These are phyloP conservation scores for Ophiocordyceps polyrhachis-furcata DNA, from an alignment of 2,329 filamentous ascomycete species.

Conservation along the genomic window DNA sequence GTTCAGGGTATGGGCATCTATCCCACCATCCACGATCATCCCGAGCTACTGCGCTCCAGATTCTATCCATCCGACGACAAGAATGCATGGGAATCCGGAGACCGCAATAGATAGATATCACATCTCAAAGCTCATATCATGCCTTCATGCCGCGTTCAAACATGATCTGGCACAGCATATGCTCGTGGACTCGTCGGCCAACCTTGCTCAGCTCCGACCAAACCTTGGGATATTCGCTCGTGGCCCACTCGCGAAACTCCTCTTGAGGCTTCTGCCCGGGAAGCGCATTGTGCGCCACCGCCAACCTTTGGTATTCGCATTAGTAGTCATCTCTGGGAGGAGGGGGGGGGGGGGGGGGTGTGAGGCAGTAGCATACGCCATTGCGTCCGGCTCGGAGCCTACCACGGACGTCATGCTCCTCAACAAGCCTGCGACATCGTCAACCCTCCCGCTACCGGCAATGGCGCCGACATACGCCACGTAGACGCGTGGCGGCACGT, in stretches of 20 bases:
- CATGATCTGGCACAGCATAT: constrained; percentile 29
- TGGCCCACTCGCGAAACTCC: constrained; percentile 57
- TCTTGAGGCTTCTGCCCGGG: constrained; percentile 46
- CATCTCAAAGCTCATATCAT: constrained; percentile 12
- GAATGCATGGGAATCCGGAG: neutral
- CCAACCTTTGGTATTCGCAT: constrained; percentile 33
- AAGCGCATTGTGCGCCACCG: constrained; percentile 57
- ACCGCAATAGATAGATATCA: neutral
- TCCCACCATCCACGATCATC: constrained; percentile 79
- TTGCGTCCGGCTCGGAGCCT: constrained; percentile 46
- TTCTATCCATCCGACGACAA: constrained; percentile 8
- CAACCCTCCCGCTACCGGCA: constrained; percentile 51
- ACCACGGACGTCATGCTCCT: constrained; percentile 46
- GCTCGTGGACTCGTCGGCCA: constrained; percentile 24
- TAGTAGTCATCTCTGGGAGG: no score
- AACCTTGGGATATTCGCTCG: constrained; percentile 42
- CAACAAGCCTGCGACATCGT: constrained; percentile 48
- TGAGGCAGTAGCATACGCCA: constrained; percentile 53
- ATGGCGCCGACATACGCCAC: constrained; percentile 60
- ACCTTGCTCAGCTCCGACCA: constrained; percentile 49
- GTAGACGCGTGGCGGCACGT: constrained; percentile 56
- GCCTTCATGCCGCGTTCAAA: constrained; percentile 28
- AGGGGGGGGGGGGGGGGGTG: no score
- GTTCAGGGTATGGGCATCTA: constrained; percentile 81
- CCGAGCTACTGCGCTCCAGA: constrained; percentile 46